Base-by-base conservation (phyloP, 148 eudicot species). In the Limonium bicolor region DNA sequence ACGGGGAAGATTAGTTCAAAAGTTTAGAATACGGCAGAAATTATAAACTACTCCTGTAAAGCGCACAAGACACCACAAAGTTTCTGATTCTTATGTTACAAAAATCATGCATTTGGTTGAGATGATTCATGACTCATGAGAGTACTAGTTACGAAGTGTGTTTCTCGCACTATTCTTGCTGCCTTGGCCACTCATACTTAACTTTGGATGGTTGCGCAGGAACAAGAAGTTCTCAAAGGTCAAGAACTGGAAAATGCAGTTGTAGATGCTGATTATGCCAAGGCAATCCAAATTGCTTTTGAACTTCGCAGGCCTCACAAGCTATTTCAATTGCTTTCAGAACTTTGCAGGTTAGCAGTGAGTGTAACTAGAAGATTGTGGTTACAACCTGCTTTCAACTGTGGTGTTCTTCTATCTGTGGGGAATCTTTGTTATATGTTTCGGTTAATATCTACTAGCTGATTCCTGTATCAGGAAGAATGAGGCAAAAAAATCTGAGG, bases 211-310 rank as follows among this genome's bases (percentile, higher is more conserved):
- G 27, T 65, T 33, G 20, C 80, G 58, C 72, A 90, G 99, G 99
- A 81, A 66, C 95, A 90, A 69, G 74, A 70, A 43, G 76, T 81
- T 60, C 40, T 84, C 39, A 82, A 63, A 59, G 80, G 85, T 46
- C 99, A 90, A 72, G 99, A 90, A 48, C 74, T 90, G 25, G 95
- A 80, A 50, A 90, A 90, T 71, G 99, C 99, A 53, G 69, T 85
- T 23, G 51, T 62, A 12, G 99, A 76, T 67, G 82, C 82, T 42
- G 80, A 90, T 54, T 90, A 80, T 55, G 63, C 79, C 18, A 84
- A 62, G 65, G 99, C 99, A 56, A 71, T 90, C 40, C 93, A 63
- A 49, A 66, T 90, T 54, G 95, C 95, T 19, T 75, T 85, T 56
- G 95, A 90, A 72, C 94, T 90, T 40, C 78, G 82, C 36, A 78